phyloP scores from a whole-genome alignment of 163 green algal genomes.

The Scenedesmus sp. region DNA sequence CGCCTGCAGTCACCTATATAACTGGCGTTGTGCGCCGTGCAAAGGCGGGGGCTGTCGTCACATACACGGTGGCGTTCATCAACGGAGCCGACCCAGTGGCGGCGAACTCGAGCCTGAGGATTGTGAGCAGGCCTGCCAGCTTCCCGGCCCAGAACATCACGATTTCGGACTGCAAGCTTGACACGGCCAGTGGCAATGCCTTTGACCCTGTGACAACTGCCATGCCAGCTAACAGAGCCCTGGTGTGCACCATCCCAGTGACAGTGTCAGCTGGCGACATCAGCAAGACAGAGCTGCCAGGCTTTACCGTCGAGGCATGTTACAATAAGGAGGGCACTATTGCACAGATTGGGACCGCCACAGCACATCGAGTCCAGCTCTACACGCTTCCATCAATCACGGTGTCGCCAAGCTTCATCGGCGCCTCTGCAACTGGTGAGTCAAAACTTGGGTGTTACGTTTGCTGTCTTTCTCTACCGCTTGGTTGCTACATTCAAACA shows the following conservation, averaged over 20 bases:
- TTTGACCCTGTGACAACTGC: too few relatives aligned
- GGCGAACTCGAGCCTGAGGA: neutral
- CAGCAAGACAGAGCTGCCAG: neutral
- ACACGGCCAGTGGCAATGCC: neutral
- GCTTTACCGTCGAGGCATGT: too few relatives aligned
- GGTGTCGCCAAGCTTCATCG: neutral
- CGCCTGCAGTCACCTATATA: neutral
- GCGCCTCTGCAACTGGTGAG: neutral
- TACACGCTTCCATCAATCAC: slow-evolving; percentile 11
- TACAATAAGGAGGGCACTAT: too few relatives aligned
- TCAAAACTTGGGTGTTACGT: neutral
- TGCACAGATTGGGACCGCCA: too few relatives aligned
- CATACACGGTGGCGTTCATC: neutral
- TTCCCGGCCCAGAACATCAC: neutral
- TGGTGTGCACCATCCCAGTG: slow-evolving; percentile 1
- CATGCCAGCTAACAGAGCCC: neutral
- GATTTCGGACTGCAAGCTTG: neutral
- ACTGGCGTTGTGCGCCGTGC: neutral
- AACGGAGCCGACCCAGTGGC: neutral
- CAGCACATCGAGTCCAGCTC: neutral
- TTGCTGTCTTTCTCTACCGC: too few relatives aligned
- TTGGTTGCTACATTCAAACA: too few relatives aligned
- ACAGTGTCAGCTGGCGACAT: neutral
- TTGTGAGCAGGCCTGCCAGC: neutral
- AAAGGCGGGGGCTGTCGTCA: neutral